Evolutionary conservation across 352 stramenopile genomes (phyloP), one percentile per base, ranked within the genome.

Genomic region (Globisporangium carolinianum): DNA sequence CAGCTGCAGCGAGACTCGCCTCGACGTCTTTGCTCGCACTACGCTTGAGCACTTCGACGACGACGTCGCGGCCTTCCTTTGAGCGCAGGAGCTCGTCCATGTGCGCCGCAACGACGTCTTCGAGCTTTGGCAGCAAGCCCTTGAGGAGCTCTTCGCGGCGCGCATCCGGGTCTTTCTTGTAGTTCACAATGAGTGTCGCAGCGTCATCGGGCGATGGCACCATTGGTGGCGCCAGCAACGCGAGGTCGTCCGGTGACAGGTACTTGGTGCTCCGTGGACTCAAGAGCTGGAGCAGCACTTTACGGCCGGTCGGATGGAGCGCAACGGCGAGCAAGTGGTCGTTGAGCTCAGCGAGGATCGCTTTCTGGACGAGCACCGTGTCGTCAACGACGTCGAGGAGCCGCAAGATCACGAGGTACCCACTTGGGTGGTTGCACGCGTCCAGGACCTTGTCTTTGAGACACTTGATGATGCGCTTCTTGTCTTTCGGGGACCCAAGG

Each of bases 391-490:
- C 89, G 49, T 96, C 87, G 36, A 96, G 68, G 48, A 97, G 76
- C 53, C 89, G 83, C 72, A 92, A 73, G 61, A 97, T 89, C 45
- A 95, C 83, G 6, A 96, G 67, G 72, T 96, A 97, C 11, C 87
- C 87, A 57, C 87, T 94, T 6, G 84, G 88, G 71, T 97, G 87
- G 67, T 96, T 96, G 61, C 76, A 87, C 6, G 89, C 88, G 0
- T 94, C 85, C 36, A 92, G 59, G 37, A 95, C 85, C 67, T 96
- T 95, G 69, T 94, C 87, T 67, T 96, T 96, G 14, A 97, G 70
- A 41, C 76, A 70, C 71, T 96, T 96, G 68, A 96, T 91, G 63
- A 96, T 89, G 45, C 84, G 83, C 73, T 97, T 97, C 53, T 87
- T 84, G 67, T 96, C 89, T 70, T 97, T 97, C 7, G 87, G 81